Evolutionary conservation across 805 yeast genomes (phyloP).

Genomic region (Metschnikowia peoriensis): DNA sequence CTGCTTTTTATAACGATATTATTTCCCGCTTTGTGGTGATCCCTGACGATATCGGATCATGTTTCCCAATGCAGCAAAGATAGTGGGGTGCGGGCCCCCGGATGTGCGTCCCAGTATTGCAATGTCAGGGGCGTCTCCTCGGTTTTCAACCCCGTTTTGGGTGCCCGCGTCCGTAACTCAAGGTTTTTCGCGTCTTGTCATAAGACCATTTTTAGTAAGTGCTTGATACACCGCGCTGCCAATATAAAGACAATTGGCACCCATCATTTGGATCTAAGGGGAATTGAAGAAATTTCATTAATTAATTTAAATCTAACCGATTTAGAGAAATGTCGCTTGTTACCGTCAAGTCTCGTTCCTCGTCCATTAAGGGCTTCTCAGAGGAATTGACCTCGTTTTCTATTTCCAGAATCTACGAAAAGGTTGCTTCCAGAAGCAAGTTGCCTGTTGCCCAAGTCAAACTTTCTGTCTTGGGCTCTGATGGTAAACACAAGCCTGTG

Average conservation of each 20-base stretch:
- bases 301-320: not conserved
- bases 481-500: constrained; percentile 43
- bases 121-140: constrained; percentile 1
- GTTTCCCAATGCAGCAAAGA: constrained; percentile 1
- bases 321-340: constrained; percentile 41
- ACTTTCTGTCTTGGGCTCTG: constrained; percentile 22
- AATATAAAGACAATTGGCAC: not conserved
- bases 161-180: constrained; percentile 1
- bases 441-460: constrained; percentile 34
- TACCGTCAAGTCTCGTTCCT: constrained; percentile 60
- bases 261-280: not conserved
- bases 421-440: constrained; percentile 45
- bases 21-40: not conserved
- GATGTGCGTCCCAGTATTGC: not conserved
- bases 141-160: constrained; percentile 7
- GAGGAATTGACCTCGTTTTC: constrained; percentile 31
- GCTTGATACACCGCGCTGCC: not conserved
- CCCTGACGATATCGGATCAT: not conserved
- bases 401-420: constrained; percentile 42
- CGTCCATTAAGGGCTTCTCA: constrained; percentile 49
- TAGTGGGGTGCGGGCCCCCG: not conserved
- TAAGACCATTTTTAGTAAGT: not conserved
- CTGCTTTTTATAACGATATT: not conserved
- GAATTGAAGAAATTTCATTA: not conserved
- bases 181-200: not conserved